Percentiles rank a stretch among this genome's conserved stretches.
Evolutionary conservation across 1,139 yeast genomes (phyloP).

Genomic region (Kodamaea suecica): DNA sequence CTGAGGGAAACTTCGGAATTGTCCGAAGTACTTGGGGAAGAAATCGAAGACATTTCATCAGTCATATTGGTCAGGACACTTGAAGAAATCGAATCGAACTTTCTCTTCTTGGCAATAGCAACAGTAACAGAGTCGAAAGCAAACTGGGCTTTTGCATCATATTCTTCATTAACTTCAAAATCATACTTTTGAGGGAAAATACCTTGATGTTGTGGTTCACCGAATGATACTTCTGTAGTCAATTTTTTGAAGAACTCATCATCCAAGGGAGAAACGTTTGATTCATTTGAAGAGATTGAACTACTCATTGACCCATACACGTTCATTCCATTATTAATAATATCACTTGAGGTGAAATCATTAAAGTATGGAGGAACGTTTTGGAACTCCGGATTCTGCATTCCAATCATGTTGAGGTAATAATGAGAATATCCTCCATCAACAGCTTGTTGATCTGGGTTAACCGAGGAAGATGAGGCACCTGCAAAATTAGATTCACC

Average conservation of each 20-base stretch:
- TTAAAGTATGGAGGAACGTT: slow-evolving; percentile 15
- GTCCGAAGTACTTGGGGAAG: too few relatives aligned
- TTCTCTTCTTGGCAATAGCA: slow-evolving; percentile 11
- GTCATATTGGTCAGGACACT: background rate
- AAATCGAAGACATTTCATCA: slow-evolving; percentile 1
- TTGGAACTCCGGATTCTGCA: slow-evolving; percentile 7
- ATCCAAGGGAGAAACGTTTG: slow-evolving; percentile 17
- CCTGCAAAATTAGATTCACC: background rate
- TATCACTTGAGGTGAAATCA: slow-evolving; percentile 11
- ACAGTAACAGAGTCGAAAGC: too few relatives aligned
- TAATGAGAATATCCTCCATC: slow-evolving; percentile 10
- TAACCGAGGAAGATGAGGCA: background rate
- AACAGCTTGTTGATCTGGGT: background rate
- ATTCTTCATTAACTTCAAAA: background rate
- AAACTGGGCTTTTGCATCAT: too few relatives aligned
- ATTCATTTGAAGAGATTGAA: slow-evolving; percentile 14
- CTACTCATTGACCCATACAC: slow-evolving; percentile 9
- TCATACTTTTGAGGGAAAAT: background rate
- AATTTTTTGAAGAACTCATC: slow-evolving; percentile 19
- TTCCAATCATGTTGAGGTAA: slow-evolving; percentile 11
- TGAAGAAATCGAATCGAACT: slow-evolving; percentile 11
- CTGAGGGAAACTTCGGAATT: slow-evolving; percentile 3
- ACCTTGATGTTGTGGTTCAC: too few relatives aligned
- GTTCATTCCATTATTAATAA: slow-evolving; percentile 5
- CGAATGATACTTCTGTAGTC: too few relatives aligned